A percentile compares a stretch with the other conserved stretches of the same genome.
phyloP scores from a whole-genome alignment of 1,139 yeast species.

The Pneumocystis oryctolagi region DNA sequence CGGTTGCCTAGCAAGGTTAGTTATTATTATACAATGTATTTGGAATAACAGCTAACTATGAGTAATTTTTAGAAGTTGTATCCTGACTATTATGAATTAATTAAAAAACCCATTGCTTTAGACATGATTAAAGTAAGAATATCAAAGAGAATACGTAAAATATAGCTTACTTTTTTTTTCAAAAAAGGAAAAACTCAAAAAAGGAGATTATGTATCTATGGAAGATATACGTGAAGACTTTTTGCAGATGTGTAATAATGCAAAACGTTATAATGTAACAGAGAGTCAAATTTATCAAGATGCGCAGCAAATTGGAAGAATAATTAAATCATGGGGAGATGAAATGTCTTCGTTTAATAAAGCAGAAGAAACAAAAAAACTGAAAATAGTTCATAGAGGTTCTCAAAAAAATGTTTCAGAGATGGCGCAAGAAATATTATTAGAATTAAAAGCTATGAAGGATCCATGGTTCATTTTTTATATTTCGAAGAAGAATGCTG shows the following conservation, averaged over 20 bases:
- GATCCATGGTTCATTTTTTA: background rate
- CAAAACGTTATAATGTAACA: conserved; percentile 73
- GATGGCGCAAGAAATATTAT: background rate
- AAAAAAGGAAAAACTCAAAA: conserved; percentile 36
- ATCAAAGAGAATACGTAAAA: background rate
- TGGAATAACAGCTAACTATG: background rate
- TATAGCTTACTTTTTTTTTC: background rate
- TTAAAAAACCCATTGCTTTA: conserved; percentile 11
- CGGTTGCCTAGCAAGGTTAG: conserved; percentile 5
- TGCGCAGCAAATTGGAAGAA: conserved; percentile 43
- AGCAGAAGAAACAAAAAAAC: background rate
- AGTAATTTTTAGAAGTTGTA: conserved; percentile 1
- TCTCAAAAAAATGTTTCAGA: background rate
- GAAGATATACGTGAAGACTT: conserved; percentile 58
- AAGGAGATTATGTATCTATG: conserved; percentile 38
- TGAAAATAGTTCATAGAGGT: background rate
- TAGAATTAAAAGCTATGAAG: background rate
- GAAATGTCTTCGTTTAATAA: background rate
- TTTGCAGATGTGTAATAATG: conserved; percentile 68
- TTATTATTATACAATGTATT: background rate
- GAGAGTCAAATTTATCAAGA: conserved; percentile 73
- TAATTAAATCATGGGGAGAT: background rate
- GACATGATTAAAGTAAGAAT: conserved; percentile 6
- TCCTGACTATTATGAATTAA: conserved; percentile 11
- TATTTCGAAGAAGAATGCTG: background rate